phyloP scores from a whole-genome alignment of 495 filamentous ascomycete species.

The Penicillium lagena region DNA sequence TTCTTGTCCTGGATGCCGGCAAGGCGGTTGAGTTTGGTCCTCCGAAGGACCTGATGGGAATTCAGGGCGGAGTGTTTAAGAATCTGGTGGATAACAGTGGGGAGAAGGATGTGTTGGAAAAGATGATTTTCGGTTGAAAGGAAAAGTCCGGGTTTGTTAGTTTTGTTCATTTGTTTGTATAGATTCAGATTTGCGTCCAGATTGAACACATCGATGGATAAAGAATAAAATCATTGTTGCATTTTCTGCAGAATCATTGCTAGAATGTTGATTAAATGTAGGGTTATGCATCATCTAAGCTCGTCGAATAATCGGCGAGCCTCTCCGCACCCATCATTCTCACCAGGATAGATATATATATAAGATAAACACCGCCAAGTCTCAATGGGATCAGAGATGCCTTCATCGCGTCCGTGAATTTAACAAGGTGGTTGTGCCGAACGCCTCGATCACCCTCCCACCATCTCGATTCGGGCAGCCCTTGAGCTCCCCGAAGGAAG shows the following conservation, averaged over 20 bases:
- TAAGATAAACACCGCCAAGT: conserved; percentile 39
- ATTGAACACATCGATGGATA: not conserved
- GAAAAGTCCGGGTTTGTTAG: not conserved
- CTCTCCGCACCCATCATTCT: no score
- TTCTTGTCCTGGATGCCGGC: conserved; percentile 76
- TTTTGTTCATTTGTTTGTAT: not conserved
- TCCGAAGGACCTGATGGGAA: conserved; percentile 60
- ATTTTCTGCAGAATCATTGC: not conserved
- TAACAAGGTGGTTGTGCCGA: conserved; percentile 98
- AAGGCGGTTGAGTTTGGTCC: conserved; percentile 65
- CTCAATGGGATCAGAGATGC: conserved; percentile 79
- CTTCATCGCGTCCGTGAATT: conserved; percentile 89
- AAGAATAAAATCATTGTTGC: not conserved
- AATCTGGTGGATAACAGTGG: conserved; percentile 73
- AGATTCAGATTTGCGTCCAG: no score
- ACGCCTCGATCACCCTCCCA: conserved; percentile 92
- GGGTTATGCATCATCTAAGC: not conserved
- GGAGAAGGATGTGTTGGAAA: conserved; percentile 55
- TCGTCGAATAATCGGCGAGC: no score
- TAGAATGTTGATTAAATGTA: not conserved
- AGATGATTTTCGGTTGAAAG: conserved; percentile 36
- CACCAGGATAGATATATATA: no score
- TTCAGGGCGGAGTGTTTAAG: conserved; percentile 52
- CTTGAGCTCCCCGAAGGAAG: conserved; percentile 84
- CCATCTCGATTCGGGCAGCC: conserved; percentile 64